These are phyloP conservation scores for Inga oerstediana DNA, from an alignment of 306 rosid species.

Conservation along the genomic window DNA sequence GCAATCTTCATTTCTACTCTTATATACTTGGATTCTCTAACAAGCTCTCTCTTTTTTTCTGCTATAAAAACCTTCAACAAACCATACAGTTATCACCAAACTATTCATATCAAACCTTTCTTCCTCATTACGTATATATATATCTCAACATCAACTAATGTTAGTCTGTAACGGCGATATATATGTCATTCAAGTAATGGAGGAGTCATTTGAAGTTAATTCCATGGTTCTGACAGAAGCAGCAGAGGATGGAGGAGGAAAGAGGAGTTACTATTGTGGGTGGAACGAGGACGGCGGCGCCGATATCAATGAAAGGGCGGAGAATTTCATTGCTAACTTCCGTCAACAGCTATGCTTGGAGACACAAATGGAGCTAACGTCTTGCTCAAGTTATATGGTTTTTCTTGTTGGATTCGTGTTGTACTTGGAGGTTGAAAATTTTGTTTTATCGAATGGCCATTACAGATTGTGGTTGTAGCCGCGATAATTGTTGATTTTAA, in stretches of 20 bases:
- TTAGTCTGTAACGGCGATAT: neutral
- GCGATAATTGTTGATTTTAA: no score
- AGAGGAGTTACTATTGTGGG: neutral
- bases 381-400: neutral
- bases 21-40: neutral
- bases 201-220: no score
- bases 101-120: neutral
- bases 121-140: neutral
- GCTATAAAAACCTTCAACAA: neutral
- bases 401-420: neutral
- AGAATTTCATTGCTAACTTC: constrained; percentile 49
- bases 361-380: constrained; percentile 26
- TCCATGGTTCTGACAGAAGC: no score
- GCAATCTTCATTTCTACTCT: neutral
- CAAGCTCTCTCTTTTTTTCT: neutral
- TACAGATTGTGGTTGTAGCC: no score
- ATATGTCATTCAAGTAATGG: neutral
- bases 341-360: constrained; percentile 41
- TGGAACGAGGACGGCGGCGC: neutral
- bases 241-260: no score
- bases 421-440: neutral
- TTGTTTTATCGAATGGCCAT: no score
- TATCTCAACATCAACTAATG: neutral
- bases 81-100: neutral
- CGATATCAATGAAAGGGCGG: constrained; percentile 33